Evolutionary conservation across 1,284 basidiomycete species (phyloP).

Genomic region (Fomitiporia mediterranea): DNA sequence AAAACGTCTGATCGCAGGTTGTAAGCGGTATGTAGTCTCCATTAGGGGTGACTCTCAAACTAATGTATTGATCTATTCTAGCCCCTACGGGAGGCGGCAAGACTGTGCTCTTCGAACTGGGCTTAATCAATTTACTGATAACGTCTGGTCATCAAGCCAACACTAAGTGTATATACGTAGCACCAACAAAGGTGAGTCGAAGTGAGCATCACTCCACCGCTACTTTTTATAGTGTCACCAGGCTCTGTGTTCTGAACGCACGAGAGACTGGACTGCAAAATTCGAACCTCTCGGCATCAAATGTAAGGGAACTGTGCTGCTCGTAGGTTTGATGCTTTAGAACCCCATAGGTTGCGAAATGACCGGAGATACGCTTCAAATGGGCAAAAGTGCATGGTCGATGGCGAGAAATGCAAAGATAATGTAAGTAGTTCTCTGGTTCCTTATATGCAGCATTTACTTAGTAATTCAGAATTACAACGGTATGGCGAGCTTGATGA

Average conservation of each 20-base stretch:
- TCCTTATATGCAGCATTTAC: background rate
- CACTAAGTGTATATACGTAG: slow-evolving; percentile 85
- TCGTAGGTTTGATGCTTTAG: background rate
- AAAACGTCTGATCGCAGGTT: slow-evolving; percentile 43
- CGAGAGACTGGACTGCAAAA: slow-evolving; percentile 80
- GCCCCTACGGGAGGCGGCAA: slow-evolving; percentile 94
- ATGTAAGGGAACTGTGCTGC: slow-evolving; percentile 44
- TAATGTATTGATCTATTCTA: slow-evolving; percentile 26
- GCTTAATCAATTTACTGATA: slow-evolving; percentile 75
- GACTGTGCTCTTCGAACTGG: slow-evolving; percentile 90
- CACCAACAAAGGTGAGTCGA: slow-evolving; percentile 77
- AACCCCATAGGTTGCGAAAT: slow-evolving; percentile 69
- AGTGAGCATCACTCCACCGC: background rate
- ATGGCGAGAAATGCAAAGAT: slow-evolving; percentile 70
- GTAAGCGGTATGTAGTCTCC: slow-evolving; percentile 58
- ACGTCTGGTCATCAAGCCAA: slow-evolving; percentile 35
- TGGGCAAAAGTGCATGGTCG: slow-evolving; percentile 60
- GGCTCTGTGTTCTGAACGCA: slow-evolving; percentile 86
- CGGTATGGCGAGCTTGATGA: slow-evolving; percentile 38
- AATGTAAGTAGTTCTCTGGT: slow-evolving; percentile 46
- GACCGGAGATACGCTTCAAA: slow-evolving; percentile 81
- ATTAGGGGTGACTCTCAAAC: slow-evolving; percentile 15
- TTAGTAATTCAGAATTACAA: slow-evolving; percentile 56
- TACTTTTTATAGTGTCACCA: slow-evolving; percentile 29
- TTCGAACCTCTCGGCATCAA: slow-evolving; percentile 71